Conservation (phyloP, 169 alveolate genomes). For the Babesia gibsoni region DNA sequence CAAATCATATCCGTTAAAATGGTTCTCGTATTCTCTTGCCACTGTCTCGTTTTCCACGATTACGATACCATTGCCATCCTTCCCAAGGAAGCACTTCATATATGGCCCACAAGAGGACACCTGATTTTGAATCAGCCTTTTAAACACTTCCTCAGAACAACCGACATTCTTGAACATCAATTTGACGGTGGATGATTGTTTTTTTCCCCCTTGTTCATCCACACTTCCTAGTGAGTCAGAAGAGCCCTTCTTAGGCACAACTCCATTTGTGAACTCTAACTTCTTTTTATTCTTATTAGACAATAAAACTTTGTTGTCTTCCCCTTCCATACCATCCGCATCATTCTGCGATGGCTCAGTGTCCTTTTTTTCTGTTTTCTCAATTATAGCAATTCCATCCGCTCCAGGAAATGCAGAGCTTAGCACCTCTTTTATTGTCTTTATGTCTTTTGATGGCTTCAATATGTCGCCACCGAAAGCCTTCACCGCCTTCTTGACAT, state of each 20-base stretch:
- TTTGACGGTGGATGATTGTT: neutral
- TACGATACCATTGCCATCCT: slow-evolving; percentile 19
- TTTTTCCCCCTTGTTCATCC: neutral
- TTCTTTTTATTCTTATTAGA: neutral
- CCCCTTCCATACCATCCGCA: neutral
- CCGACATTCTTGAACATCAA: slow-evolving; percentile 33
- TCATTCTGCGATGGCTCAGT: neutral
- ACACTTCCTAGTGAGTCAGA: too few relatives aligned
- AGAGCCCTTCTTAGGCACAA: too few relatives aligned
- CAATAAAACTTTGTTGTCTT: neutral
- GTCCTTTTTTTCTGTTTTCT: too few relatives aligned
- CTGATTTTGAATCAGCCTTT: slow-evolving; percentile 23
- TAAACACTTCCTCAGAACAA: slow-evolving; percentile 25
- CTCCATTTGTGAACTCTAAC: too few relatives aligned
- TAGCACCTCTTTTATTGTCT: neutral
- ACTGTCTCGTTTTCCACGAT: slow-evolving; percentile 17
- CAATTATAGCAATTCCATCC: neutral
- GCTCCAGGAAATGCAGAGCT: neutral
- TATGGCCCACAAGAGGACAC: slow-evolving; percentile 31
- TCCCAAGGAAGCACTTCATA: slow-evolving; percentile 1
- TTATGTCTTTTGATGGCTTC: neutral
- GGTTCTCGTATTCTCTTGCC: slow-evolving; percentile 16
- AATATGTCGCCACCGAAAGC: slow-evolving; percentile 4
- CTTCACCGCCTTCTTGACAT: slow-evolving; percentile 28
- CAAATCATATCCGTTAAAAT: slow-evolving; percentile 30